These are phyloP conservation scores for Chrysosporium queenslandicum DNA, from an alignment of 2,329 filamentous ascomycete genomes.

Conservation along the genomic window DNA sequence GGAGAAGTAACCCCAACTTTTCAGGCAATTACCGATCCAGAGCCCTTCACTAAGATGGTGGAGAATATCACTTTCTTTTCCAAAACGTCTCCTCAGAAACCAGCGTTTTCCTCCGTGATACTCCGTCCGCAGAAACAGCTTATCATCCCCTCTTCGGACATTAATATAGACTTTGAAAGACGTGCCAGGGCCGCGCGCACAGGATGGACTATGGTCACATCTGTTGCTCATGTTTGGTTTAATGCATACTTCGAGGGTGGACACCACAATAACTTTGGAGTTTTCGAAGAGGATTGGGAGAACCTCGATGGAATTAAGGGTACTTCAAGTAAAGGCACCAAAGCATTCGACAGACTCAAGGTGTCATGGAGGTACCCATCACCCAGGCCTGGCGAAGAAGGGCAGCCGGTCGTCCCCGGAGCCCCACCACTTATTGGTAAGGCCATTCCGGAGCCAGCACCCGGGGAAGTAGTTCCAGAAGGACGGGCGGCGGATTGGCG, in stretches of 20 bases:
- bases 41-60: slow-evolving; percentile 17
- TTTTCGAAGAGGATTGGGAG: slow-evolving; percentile 64
- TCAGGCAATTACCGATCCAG: slow-evolving; percentile 16
- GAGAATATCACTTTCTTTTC: slow-evolving; percentile 31
- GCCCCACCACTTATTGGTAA: slow-evolving; percentile 22
- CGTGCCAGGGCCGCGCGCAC: slow-evolving; percentile 66
- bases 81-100: slow-evolving; percentile 39
- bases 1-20: slow-evolving; percentile 1
- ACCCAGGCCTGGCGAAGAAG: slow-evolving; percentile 22
- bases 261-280: slow-evolving; percentile 55
- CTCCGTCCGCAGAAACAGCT: slow-evolving; percentile 62
- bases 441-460: slow-evolving; percentile 54
- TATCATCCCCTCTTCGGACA: slow-evolving; percentile 66
- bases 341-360: slow-evolving; percentile 69
- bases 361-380: slow-evolving; percentile 64
- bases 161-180: slow-evolving; percentile 83
- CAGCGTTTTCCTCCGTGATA: slow-evolving; percentile 61
- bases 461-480: slow-evolving; percentile 61
- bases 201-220: slow-evolving; percentile 79
- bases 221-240: slow-evolving; percentile 94
- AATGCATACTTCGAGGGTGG: slow-evolving; percentile 90
- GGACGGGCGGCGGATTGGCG: slow-evolving; percentile 65
- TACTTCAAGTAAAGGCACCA: slow-evolving; percentile 67
- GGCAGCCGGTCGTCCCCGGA: slow-evolving; percentile 14
- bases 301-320: slow-evolving; percentile 93